Percentiles rank a stretch among this genome's conserved stretches.
These are phyloP conservation scores for Teratosphaeria nubilosa DNA, from an alignment of 2,329 filamentous ascomycete species.

Conservation along the genomic window DNA sequence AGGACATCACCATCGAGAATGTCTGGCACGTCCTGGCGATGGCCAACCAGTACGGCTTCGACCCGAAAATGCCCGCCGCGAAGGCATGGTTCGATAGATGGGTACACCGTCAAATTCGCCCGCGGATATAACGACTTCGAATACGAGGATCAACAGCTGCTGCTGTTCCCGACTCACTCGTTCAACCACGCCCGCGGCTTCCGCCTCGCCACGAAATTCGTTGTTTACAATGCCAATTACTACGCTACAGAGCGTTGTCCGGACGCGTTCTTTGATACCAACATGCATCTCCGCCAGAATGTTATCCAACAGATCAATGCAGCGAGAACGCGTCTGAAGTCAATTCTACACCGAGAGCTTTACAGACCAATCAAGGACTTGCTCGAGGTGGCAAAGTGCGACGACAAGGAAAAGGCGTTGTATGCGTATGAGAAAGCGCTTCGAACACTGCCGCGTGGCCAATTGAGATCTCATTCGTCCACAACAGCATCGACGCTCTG, in stretches of 20 bases:
- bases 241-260: slow-evolving; percentile 21
- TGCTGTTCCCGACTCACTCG: slow-evolving; percentile 21
- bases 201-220: slow-evolving; percentile 17
- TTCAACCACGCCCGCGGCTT: slow-evolving; percentile 25
- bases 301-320: slow-evolving; percentile 8
- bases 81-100: slow-evolving; percentile 9
- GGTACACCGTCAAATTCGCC: slow-evolving; percentile 1
- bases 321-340: slow-evolving; percentile 12
- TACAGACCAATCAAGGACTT: slow-evolving; percentile 2
- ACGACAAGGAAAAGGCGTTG: too few species aligned
- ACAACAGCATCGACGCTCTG: slow-evolving; percentile 4
- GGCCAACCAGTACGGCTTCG: slow-evolving; percentile 10
- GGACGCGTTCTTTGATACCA: neutral
- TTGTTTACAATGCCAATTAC: slow-evolving; percentile 23
- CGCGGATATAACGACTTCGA: slow-evolving; percentile 1
- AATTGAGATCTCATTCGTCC: slow-evolving; percentile 6
- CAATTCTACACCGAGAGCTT: slow-evolving; percentile 9
- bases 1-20: slow-evolving; percentile 1
- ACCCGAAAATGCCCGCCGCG: neutral
- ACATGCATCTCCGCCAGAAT: neutral
- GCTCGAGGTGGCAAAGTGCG: too few species aligned
- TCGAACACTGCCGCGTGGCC: slow-evolving; percentile 10
- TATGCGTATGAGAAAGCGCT: slow-evolving; percentile 1
- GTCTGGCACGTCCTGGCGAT: slow-evolving; percentile 10
- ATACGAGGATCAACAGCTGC: slow-evolving; percentile 9